Percentiles rank a stretch among this genome's conserved stretches.
phyloP scores from a whole-genome alignment of 257 asterid genomes.

The Penstemon davidsonii region DNA sequence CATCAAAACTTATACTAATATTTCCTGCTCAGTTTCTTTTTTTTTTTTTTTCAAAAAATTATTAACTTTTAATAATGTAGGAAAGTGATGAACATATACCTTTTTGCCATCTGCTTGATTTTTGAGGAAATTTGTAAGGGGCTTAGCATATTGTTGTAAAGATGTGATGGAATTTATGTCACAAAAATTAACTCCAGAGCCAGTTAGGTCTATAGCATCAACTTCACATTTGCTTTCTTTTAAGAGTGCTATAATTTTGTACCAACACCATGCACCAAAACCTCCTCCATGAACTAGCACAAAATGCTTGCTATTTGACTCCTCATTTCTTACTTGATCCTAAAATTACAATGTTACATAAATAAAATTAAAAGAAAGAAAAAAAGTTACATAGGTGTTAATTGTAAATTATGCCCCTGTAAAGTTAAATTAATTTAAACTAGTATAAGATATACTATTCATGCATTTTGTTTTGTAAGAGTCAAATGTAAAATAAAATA shows the following conservation, averaged over 20 bases:
- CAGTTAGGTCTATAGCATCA: conserved; percentile 57
- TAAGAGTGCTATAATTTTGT: conserved; percentile 60
- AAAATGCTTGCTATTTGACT: conserved; percentile 42
- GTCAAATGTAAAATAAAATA: too few relatives aligned
- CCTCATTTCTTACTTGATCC: conserved; percentile 29
- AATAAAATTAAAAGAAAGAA: neutral
- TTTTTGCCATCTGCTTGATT: conserved; percentile 31
- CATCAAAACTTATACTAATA: too few relatives aligned
- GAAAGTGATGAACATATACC: conserved; percentile 24
- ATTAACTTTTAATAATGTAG: too few relatives aligned
- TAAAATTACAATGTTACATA: neutral
- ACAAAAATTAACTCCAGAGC: conserved; percentile 54
- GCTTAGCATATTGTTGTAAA: conserved; percentile 44
- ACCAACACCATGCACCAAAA: conserved; percentile 78
- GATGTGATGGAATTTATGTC: conserved; percentile 47
- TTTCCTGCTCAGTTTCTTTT: too few relatives aligned
- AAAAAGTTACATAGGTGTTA: neutral
- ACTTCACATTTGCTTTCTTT: conserved; percentile 48
- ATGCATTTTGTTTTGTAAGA: too few relatives aligned
- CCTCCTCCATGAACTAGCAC: conserved; percentile 73
- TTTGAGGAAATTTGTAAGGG: conserved; percentile 53
- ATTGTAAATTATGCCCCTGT: too few relatives aligned
- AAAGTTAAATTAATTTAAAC: too few relatives aligned
- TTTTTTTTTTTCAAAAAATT: too few relatives aligned
- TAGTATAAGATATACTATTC: too few relatives aligned